A percentile compares a stretch with the other conserved stretches of the same genome.
phyloP scores from a whole-genome alignment of 176 grass and related monocot genomes.

The Lolium multiflorum region DNA sequence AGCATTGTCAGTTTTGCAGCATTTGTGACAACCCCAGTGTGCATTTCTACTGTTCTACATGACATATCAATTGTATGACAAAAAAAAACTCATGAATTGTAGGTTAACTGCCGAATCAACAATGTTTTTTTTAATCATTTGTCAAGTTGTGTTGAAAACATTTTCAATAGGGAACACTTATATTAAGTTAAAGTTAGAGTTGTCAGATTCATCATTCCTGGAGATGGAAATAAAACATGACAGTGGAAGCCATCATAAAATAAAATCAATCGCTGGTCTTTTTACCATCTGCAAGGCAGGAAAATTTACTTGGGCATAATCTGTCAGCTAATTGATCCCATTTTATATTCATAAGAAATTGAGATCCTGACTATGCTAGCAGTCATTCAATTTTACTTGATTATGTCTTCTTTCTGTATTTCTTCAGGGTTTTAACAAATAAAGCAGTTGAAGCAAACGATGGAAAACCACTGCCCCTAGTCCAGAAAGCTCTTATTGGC shows the following conservation, averaged over 20 bases:
- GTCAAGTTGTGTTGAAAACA: neutral
- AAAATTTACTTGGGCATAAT: neutral
- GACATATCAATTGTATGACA: constrained; percentile 1
- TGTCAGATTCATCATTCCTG: neutral
- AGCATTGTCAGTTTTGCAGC: neutral
- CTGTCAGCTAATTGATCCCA: neutral
- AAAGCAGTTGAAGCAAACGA: constrained; percentile 96
- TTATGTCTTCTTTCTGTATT: neutral
- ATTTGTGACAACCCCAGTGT: constrained; percentile 15
- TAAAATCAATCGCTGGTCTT: neutral
- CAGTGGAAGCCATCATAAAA: constrained; percentile 10
- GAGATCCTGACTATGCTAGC: neutral
- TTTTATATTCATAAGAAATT: neutral
- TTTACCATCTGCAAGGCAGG: neutral
- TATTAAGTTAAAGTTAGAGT: constrained; percentile 16
- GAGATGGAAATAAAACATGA: neutral
- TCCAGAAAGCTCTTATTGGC: constrained; percentile 86
- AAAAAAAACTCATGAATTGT: neutral
- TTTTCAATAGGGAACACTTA: constrained; percentile 14
- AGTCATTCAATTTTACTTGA: neutral
- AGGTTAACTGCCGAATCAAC: neutral
- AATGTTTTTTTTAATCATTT: neutral
- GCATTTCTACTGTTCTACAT: neutral
- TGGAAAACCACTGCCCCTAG: constrained; percentile 79
- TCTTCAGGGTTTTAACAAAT: constrained; percentile 84